Conservation (phyloP, 2,329 filamentous ascomycete species). For the Aspergillus melleus region DNA sequence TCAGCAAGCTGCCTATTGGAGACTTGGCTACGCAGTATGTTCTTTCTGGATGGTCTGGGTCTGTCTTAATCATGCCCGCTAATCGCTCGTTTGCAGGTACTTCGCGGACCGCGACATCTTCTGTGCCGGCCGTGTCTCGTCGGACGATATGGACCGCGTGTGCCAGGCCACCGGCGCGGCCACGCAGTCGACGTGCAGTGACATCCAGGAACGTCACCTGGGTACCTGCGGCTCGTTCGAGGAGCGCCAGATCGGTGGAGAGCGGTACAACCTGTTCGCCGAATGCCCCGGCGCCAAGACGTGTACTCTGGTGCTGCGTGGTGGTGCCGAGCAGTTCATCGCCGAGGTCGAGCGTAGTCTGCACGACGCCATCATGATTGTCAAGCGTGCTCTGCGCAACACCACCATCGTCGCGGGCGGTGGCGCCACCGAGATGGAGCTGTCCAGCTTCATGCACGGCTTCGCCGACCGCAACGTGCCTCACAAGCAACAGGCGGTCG, state of each 20-base stretch:
- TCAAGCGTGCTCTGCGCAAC: slow-evolving; percentile 96
- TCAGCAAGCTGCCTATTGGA: slow-evolving; percentile 95
- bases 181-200: slow-evolving; percentile 92
- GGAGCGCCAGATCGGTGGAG: slow-evolving; percentile 93
- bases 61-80: neutral
- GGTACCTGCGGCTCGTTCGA: slow-evolving; percentile 90
- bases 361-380: slow-evolving; percentile 99
- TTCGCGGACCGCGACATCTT: slow-evolving; percentile 98
- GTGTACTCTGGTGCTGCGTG: slow-evolving; percentile 91
- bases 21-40: slow-evolving; percentile 86
- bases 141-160: slow-evolving; percentile 93
- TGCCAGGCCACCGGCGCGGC: slow-evolving; percentile 92
- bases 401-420: slow-evolving; percentile 92
- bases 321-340: slow-evolving; percentile 98
- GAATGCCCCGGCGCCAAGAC: slow-evolving; percentile 95
- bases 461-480: slow-evolving; percentile 91
- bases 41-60: neutral
- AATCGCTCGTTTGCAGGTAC: slow-evolving; percentile 50
- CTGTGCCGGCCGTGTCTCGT: slow-evolving; percentile 89
- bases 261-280: slow-evolving; percentile 98
- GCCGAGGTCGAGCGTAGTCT: slow-evolving; percentile 96
- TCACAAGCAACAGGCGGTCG: slow-evolving; percentile 94
- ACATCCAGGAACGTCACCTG: slow-evolving; percentile 85
- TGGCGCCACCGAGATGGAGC: slow-evolving; percentile 93
- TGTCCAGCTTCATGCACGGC: slow-evolving; percentile 88